Evolutionary conservation across 805 yeast species (phyloP).

Genomic region (Diddensiella santjacobensis): DNA sequence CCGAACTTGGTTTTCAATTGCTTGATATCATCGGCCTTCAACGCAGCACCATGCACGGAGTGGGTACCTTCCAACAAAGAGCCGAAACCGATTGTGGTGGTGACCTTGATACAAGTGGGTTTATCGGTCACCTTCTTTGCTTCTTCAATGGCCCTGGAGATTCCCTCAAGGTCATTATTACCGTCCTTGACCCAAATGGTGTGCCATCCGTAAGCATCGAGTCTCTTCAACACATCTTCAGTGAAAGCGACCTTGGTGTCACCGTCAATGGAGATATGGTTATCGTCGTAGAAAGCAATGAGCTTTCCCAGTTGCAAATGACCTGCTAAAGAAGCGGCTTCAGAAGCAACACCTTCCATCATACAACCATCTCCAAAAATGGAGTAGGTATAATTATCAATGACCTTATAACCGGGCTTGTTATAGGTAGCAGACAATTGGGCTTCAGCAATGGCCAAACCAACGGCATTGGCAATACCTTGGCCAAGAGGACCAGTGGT

Average conservation of each 20-base stretch:
- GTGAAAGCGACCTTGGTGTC: conserved; percentile 84
- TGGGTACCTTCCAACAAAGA: conserved; percentile 81
- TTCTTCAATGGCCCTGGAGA: conserved; percentile 68
- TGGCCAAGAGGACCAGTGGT: conserved; percentile 99
- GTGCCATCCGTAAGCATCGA: conserved; percentile 95
- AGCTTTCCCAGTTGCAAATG: conserved; percentile 90
- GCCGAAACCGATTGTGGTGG: conserved; percentile 93
- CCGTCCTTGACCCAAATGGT: conserved; percentile 72
- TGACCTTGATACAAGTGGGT: conserved; percentile 86
- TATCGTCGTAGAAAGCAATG: conserved; percentile 94
- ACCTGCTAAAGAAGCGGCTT: conserved; percentile 93
- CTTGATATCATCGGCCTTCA: conserved; percentile 86
- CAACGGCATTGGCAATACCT: conserved; percentile 95
- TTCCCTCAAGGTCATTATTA: conserved; percentile 69
- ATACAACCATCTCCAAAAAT: conserved; percentile 97
- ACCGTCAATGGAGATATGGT: conserved; percentile 96
- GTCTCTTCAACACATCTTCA: conserved; percentile 82
- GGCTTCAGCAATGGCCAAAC: conserved; percentile 91
- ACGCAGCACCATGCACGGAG: conserved; percentile 94
- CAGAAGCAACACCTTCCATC: conserved; percentile 96
- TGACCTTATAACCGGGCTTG: conserved; percentile 72
- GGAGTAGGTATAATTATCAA: conserved; percentile 71
- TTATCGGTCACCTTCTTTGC: conserved; percentile 76
- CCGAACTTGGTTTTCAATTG: conserved; percentile 83
- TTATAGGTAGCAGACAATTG: conserved; percentile 90